Evolutionary conservation across 768 basidiomycete genomes (phyloP), one percentile per base, ranked within the genome.

Genomic region (Termitomyces eurrhizus): DNA sequence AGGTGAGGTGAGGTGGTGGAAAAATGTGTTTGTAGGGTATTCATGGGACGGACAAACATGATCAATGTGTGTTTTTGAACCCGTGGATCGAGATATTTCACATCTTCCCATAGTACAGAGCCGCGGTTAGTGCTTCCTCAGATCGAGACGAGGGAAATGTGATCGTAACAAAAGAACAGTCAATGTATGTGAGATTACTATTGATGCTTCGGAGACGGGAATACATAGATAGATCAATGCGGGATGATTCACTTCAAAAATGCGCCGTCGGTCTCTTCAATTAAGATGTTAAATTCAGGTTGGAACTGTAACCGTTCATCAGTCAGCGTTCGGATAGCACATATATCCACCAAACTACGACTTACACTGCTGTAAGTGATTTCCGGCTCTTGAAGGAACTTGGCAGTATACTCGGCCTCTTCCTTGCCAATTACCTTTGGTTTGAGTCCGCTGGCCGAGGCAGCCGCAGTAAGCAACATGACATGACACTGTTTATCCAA

Each of bases 11-110:
- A n/a, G n/a, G n/a, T n/a, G n/a, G n/a, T n/a, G 29, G 29, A 29
- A 29, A 29, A 29, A 29, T 74, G 62, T 81, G 24, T 89, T 92
- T 66, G 72, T 74, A 29, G 80, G 75, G n/a, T 91, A 89, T 72
- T 76, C 74, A 24, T 93, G 89, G 89, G 91, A 93, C 68, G 90
- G 88, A 3, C 82, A 88, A 64, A 71, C 56, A 32, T 69, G 45
- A 68, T 50, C 24, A 26, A 24, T 33, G 11, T 55, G 12, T 8
- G 8, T n/a, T 9, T 44, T 8, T n/a, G 4, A 18, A 7, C 18
- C 18, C 0, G 8, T 8, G 7, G 42, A n/a, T n/a, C 8, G 6
- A 18, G 18, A 18, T 18, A 7, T 41, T 18, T n/a, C n/a, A n/a
- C 4, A 44, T 8, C 12, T 37, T 37, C 12, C 1, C 3, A n/a